These are phyloP conservation scores for Alloascoidea africana DNA, from an alignment of 805 yeast genomes.

Conservation along the genomic window DNA sequence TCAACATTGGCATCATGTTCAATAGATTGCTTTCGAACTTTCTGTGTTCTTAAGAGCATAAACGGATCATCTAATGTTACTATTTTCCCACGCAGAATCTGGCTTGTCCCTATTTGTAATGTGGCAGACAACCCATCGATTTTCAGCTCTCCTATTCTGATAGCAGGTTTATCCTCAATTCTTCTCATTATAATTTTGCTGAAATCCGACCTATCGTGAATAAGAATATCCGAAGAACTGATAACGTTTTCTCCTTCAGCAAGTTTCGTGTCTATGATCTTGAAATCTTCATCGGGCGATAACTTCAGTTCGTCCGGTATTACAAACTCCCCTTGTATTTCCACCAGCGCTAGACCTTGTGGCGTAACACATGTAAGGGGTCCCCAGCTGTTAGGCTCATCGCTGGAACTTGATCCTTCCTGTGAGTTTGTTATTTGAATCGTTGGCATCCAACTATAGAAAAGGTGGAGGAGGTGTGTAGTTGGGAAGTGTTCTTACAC, in stretches of 20 bases:
- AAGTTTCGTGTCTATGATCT: background rate
- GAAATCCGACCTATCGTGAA: too few species aligned
- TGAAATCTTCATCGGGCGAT: background rate
- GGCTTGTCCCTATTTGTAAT: background rate
- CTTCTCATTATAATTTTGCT: background rate
- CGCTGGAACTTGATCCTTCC: too few species aligned
- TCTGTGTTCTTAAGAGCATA: background rate
- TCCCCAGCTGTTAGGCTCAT: too few species aligned
- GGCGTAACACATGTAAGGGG: slow-evolving; percentile 1
- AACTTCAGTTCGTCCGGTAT: background rate
- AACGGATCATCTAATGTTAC: background rate
- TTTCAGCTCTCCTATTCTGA: background rate
- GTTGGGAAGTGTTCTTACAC: too few species aligned
- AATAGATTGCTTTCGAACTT: too few species aligned
- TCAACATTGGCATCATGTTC: too few species aligned
- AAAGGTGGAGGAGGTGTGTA: too few species aligned
- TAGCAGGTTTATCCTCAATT: background rate
- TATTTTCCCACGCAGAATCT: background rate
- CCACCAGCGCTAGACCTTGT: background rate
- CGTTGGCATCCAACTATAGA: too few species aligned
- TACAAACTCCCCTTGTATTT: background rate
- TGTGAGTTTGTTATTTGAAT: too few species aligned
- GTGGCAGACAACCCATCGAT: background rate
- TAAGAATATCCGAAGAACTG: background rate
- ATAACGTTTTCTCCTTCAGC: background rate